Conservation (phyloP, 2,329 filamentous ascomycete species). For the Tolypocladium nubicola region DNA sequence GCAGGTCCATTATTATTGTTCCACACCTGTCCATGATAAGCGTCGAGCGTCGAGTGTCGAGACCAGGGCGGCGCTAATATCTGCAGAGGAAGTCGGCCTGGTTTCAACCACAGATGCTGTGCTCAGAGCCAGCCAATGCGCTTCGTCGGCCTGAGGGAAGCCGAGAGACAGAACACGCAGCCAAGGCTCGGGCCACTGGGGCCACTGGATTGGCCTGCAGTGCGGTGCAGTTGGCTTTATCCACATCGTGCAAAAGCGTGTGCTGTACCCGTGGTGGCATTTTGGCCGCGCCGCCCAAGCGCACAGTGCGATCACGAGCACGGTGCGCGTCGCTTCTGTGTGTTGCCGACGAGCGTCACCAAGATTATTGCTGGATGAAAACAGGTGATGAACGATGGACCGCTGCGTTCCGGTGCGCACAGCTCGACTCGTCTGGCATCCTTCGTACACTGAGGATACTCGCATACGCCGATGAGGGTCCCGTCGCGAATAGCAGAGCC, state of each 20-base stretch:
- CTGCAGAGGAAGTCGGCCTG: slow-evolving; percentile 1
- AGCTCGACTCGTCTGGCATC: not conserved
- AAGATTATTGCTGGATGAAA: not conserved
- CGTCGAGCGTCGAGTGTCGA: slow-evolving; percentile 1
- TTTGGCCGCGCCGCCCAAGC: not conserved
- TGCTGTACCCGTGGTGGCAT: not conserved
- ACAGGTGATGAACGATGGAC: not conserved
- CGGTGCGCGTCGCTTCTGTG: not conserved
- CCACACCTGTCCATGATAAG: slow-evolving; percentile 1
- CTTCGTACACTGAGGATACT: not conserved
- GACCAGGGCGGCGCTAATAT: slow-evolving; percentile 1
- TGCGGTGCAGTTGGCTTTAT: not conserved
- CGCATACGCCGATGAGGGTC: not conserved
- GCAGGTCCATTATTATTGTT: not conserved
- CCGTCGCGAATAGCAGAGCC: not conserved
- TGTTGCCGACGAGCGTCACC: not conserved
- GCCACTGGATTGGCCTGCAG: not conserved
- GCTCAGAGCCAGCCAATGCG: not conserved
- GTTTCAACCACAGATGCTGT: not conserved
- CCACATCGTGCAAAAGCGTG: not conserved
- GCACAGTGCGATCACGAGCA: not conserved
- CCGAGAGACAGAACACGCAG: not conserved
- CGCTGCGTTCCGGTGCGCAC: not conserved
- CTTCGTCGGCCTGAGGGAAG: not conserved
- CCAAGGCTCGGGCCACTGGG: not conserved